Percentiles rank a stretch among this genome's conserved stretches.
These are phyloP conservation scores for Fusarium sp. DNA, from an alignment of 2,329 filamentous ascomycete genomes.

Conservation along the genomic window DNA sequence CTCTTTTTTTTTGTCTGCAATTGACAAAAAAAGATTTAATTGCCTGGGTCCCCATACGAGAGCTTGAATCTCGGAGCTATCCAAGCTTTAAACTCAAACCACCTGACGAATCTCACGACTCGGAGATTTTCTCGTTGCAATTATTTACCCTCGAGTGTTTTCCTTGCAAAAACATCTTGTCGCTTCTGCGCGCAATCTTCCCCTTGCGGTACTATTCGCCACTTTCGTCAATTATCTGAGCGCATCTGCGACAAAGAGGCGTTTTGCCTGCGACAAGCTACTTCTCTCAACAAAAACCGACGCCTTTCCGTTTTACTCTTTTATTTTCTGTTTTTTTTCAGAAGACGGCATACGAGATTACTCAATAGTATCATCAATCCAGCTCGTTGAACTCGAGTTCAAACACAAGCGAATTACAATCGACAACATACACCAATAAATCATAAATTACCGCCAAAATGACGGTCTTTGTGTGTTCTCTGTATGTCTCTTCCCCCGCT, in stretches of 20 bases:
- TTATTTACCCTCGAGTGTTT: not conserved
- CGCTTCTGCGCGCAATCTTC: slow-evolving; percentile 8
- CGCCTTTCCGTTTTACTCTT: slow-evolving; percentile 10
- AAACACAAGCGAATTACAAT: slow-evolving; percentile 1
- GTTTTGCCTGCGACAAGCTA: slow-evolving; percentile 43
- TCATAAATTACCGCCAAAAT: slow-evolving; percentile 47
- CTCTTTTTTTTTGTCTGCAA: not conserved
- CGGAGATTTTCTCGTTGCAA: slow-evolving; percentile 38
- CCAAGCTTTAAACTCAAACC: slow-evolving; percentile 43
- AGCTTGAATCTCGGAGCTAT: slow-evolving; percentile 38
- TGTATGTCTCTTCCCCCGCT: slow-evolving; percentile 50
- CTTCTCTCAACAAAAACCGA: slow-evolving; percentile 38
- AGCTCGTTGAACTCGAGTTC: slow-evolving; percentile 5
- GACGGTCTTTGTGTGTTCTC: slow-evolving; percentile 57
- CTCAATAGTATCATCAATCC: slow-evolving; percentile 26
- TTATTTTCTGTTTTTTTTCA: slow-evolving; percentile 2
- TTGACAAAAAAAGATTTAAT: slow-evolving; percentile 1
- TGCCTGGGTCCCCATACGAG: slow-evolving; percentile 13
- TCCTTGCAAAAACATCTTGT: slow-evolving; percentile 11
- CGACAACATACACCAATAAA: slow-evolving; percentile 3
- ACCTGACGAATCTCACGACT: slow-evolving; percentile 46
- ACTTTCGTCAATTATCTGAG: slow-evolving; percentile 37
- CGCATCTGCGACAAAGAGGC: slow-evolving; percentile 48
- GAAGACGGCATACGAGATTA: slow-evolving; percentile 44
- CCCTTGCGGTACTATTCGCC: slow-evolving; percentile 30